phyloP scores from a whole-genome alignment of 805 yeast species.

The Kuraishia floccosa region DNA sequence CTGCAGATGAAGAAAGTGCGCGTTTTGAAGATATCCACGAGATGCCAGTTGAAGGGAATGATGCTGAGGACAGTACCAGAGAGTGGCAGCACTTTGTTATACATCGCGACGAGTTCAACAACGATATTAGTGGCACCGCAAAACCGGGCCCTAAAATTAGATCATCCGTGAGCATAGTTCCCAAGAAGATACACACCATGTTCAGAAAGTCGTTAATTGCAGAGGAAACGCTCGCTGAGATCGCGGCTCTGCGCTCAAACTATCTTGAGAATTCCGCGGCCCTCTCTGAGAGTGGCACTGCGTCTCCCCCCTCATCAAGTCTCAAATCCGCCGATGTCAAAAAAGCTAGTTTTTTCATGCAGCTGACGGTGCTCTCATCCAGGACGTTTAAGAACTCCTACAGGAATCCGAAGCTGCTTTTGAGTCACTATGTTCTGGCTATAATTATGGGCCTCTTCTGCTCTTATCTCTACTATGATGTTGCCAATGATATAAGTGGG shows the following conservation, averaged over 20 bases:
- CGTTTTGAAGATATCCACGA: conserved; percentile 19
- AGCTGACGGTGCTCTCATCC: conserved; percentile 64
- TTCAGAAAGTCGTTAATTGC: conserved; percentile 24
- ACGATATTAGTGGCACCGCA: conserved; percentile 8
- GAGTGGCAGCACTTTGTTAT: conserved; percentile 85
- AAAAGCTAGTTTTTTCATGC: conserved; percentile 51
- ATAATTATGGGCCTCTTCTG: conserved; percentile 71
- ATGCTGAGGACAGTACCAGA: conserved; percentile 42
- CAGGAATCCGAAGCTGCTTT: conserved; percentile 80
- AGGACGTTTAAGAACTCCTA: conserved; percentile 88
- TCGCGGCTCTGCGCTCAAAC: conserved; percentile 11
- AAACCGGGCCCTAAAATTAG: conserved; percentile 8
- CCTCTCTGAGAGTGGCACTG: conserved; percentile 5
- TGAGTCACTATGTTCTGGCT: conserved; percentile 77
- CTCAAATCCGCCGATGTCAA: conserved; percentile 17
- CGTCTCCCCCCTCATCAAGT: conserved; percentile 8
- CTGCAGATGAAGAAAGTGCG: conserved; percentile 8
- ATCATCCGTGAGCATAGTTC: conserved; percentile 2
- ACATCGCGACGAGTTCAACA: conserved; percentile 60
- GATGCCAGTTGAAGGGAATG: conserved; percentile 12
- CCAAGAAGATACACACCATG: conserved; percentile 6
- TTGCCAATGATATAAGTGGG: conserved; percentile 85
- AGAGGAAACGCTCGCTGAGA: conserved; percentile 26
- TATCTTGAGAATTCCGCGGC: neutral
- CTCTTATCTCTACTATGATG: conserved; percentile 75